These are phyloP conservation scores for Geotrichum phurueaensis DNA, from an alignment of 1,139 yeast species.

Conservation along the genomic window DNA sequence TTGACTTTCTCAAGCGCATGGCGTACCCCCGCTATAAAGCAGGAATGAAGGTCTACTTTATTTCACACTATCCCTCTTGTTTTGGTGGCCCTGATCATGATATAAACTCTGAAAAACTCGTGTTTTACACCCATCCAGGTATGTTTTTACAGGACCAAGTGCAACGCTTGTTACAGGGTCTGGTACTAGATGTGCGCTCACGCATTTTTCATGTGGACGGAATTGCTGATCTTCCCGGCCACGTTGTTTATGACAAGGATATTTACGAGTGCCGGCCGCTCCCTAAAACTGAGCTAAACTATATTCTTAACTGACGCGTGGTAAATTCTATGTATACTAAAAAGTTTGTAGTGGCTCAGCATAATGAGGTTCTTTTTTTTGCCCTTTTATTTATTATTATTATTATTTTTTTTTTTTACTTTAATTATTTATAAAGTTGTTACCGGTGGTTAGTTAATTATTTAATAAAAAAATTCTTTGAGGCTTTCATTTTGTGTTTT, in stretches of 20 bases:
- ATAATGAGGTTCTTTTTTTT: neutral
- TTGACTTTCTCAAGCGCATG: slow-evolving; percentile 17
- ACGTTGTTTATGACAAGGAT: neutral
- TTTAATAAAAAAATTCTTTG: no score
- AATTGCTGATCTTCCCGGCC: slow-evolving; percentile 4
- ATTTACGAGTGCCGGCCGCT: neutral
- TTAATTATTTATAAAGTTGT: no score
- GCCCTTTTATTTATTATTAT: neutral
- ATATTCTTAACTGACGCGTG: slow-evolving; percentile 1
- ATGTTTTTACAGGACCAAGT: slow-evolving; percentile 16
- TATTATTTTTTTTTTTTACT: neutral
- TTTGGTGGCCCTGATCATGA: neutral
- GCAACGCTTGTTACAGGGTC: neutral
- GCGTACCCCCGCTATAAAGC: slow-evolving; percentile 18
- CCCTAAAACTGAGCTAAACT: neutral
- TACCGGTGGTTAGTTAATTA: no score
- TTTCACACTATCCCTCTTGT: neutral
- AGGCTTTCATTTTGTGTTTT: no score
- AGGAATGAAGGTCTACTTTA: slow-evolving; percentile 16
- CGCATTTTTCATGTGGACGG: slow-evolving; percentile 4
- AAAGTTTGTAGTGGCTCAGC: neutral
- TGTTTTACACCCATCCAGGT: slow-evolving; percentile 13
- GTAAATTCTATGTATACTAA: neutral
- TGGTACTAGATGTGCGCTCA: slow-evolving; percentile 1
- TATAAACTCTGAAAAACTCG: neutral